Conservation (phyloP, 345 rosid genomes). For the Citrus australasica region DNA sequence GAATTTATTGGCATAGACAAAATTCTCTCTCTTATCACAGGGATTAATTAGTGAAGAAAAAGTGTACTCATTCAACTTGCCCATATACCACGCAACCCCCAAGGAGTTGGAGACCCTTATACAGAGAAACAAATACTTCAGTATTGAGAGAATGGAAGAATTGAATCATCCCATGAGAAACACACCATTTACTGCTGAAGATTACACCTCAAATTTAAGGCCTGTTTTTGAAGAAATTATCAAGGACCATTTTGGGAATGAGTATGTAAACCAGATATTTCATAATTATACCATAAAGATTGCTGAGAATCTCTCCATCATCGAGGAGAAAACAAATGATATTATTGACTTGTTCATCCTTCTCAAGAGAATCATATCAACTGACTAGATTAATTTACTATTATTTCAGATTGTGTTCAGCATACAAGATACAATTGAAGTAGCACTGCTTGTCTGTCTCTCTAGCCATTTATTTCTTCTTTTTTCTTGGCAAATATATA, state of each 20-base stretch:
- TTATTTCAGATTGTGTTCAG: background rate
- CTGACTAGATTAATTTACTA: background rate
- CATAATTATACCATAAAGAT: background rate
- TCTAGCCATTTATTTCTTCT: no score
- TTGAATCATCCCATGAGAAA: background rate
- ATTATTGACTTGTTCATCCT: background rate
- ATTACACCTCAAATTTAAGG: background rate
- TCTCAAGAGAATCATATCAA: background rate
- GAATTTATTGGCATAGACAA: background rate
- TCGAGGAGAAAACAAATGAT: background rate
- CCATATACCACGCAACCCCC: constrained; percentile 1
- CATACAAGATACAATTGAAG: no score
- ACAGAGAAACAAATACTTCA: background rate
- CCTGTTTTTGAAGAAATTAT: constrained; percentile 15
- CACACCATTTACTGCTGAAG: background rate
- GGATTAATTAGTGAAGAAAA: constrained; percentile 13
- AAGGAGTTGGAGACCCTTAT: constrained; percentile 4
- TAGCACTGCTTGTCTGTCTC: no score
- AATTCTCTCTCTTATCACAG: background rate
- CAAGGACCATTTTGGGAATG: constrained; percentile 15
- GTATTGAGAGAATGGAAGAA: constrained; percentile 1
- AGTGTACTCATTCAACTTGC: constrained; percentile 17
- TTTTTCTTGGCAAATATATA: no score
- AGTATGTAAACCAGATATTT: constrained; percentile 2
- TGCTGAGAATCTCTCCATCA: background rate